These are phyloP conservation scores for Aspergillus glaucus DNA, from an alignment of 2,329 filamentous ascomycete species.

Conservation along the genomic window DNA sequence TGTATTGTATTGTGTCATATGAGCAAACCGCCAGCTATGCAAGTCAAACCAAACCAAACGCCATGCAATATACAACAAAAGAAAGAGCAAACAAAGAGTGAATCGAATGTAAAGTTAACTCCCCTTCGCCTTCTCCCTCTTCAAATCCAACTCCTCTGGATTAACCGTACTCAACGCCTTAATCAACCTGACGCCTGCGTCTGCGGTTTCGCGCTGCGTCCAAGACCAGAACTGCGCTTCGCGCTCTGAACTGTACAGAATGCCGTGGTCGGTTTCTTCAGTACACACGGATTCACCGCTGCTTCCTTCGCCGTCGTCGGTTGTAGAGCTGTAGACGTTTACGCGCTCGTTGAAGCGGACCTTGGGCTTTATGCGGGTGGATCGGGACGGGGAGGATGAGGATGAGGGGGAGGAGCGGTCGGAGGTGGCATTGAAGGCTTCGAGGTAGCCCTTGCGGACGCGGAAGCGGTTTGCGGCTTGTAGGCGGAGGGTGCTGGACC, in stretches of 20 bases:
- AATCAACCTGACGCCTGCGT: constrained; percentile 48
- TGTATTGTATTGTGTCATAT: no score
- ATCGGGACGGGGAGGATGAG: constrained; percentile 3
- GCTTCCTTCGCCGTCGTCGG: constrained; percentile 23
- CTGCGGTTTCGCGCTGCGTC: constrained; percentile 46
- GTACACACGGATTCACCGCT: constrained; percentile 6
- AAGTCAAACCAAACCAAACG: background rate
- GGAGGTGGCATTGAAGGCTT: constrained; percentile 25
- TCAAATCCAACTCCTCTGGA: no score
- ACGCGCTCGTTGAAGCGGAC: constrained; percentile 31
- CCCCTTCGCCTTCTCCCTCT: background rate
- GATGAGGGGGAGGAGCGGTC: constrained; percentile 3
- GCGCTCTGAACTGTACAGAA: constrained; percentile 28
- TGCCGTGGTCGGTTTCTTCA: constrained; percentile 19
- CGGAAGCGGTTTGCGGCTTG: constrained; percentile 72
- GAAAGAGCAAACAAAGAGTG: background rate
- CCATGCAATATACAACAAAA: background rate
- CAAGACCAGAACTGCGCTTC: constrained; percentile 50
- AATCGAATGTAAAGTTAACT: background rate
- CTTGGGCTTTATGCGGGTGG: constrained; percentile 10
- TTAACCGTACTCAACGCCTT: constrained; percentile 34
- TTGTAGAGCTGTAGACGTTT: constrained; percentile 22
- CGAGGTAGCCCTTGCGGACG: constrained; percentile 68
- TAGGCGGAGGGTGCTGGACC: constrained; percentile 75
- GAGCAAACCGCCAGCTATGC: background rate